A percentile compares a stretch with the other conserved stretches of the same genome.
Conservation (phyloP, 805 yeast species). For the Candida pini region DNA sequence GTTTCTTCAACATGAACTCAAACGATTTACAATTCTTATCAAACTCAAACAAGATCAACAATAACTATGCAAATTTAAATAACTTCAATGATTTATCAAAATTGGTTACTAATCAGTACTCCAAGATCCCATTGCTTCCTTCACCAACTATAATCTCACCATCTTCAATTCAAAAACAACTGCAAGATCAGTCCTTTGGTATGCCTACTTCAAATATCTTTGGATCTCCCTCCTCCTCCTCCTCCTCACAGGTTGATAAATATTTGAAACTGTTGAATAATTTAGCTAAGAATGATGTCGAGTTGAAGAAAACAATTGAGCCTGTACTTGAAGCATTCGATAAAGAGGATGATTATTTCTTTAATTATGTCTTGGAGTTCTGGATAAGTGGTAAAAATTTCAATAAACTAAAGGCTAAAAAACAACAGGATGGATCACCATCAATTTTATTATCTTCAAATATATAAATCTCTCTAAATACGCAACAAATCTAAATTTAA, state of each 20-base stretch:
- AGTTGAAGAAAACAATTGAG: conserved; percentile 23
- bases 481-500: no score
- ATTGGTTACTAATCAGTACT: conserved; percentile 21
- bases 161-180: conserved; percentile 1
- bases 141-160: conserved; percentile 5
- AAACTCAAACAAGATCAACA: conserved; percentile 19
- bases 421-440: conserved; percentile 9
- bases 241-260: conserved; percentile 22
- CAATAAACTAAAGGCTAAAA: conserved; percentile 22
- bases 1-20: conserved; percentile 25
- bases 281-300: conserved; percentile 29
- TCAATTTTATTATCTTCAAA: not conserved
- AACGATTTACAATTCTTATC: conserved; percentile 27
- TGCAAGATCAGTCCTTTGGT: not conserved
- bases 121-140: conserved; percentile 18
- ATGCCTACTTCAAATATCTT: not conserved
- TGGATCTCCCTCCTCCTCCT: conserved; percentile 2
- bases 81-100: conserved; percentile 24
- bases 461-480: not conserved
- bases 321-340: conserved; percentile 25
- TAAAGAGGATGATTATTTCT: conserved; percentile 29
- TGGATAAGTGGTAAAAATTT: conserved; percentile 29
- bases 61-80: conserved; percentile 20
- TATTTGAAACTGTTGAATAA: conserved; percentile 22
- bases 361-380: conserved; percentile 28